Evolutionary conservation across 2,329 filamentous ascomycete species (phyloP), one percentile per base, ranked within the genome.

Genomic region (Ophiostoma perfectum): DNA sequence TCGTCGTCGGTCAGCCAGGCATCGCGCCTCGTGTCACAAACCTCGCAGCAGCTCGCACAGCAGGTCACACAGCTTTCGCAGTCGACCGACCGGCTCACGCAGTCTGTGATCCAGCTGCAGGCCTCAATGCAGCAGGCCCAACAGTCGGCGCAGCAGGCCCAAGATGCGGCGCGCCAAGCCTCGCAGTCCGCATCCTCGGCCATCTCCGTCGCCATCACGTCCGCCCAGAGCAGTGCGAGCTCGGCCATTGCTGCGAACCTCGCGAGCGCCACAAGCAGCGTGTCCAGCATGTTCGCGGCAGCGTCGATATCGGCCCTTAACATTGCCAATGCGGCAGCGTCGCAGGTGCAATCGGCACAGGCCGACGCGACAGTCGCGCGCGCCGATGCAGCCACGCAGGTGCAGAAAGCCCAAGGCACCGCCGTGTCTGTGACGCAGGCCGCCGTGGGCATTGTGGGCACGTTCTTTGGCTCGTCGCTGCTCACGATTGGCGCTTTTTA

Each of bases 351-450:
- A 68, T 71, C 72, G 38, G 77, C 75, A 3, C 73, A 76, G 72
- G 76, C 75, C 0, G 75, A 77, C 18, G 76, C 74, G 18, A 77
- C 75, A 1, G 66, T 73, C 6, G 73, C 75, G 6, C 73, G 74
- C 71, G 71, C 73, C 55, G 74, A 78, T n/a, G 77, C 77, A 5
- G 73, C 73, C 42, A 67, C 67, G 2, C 74, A 76, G 52, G 74
- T 78, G 16, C 72, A 75, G 18, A 73, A 76, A 16, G 76, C 79
- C 0, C 78, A 80, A 66, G 77, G 75, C 18, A 73, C 77, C 3
- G 78, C 79, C 3, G 75, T 81, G 1, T 80, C 79, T 2, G 78
- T 78, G 16, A 80, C 79, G 0, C 78, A 81, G 73, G 77, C 76
- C 0, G 79, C 80, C 0, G 70, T 81, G 5, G 79, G 78, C 9